A percentile compares a stretch with the other conserved stretches of the same genome.
phyloP scores from a whole-genome alignment of 768 basidiomycete genomes.

The Arthromyces matolae region DNA sequence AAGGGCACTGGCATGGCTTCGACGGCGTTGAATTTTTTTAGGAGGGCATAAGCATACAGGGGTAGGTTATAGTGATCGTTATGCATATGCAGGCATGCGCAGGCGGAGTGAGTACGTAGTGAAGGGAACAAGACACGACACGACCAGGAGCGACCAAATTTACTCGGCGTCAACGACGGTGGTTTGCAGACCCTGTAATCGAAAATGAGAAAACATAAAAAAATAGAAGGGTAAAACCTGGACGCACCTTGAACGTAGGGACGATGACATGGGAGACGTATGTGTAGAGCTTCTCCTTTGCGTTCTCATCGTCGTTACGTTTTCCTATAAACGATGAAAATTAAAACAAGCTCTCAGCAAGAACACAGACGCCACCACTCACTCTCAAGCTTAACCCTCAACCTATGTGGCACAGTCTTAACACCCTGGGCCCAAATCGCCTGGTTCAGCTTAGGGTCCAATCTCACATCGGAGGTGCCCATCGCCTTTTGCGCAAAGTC shows the following conservation, averaged over 20 bases:
- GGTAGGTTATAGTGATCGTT: too few species aligned
- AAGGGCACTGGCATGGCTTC: too few species aligned
- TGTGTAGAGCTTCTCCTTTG: constrained; percentile 96
- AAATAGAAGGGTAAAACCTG: background rate
- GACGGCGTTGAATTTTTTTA: too few species aligned
- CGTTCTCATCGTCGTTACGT: constrained; percentile 98
- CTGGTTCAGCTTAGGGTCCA: constrained; percentile 97
- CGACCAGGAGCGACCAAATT: constrained; percentile 12
- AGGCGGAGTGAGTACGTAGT: too few species aligned
- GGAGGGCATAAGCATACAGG: too few species aligned
- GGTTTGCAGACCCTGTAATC: constrained; percentile 75
- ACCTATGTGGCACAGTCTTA: constrained; percentile 88
- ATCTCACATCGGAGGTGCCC: constrained; percentile 91
- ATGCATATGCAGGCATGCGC: too few species aligned
- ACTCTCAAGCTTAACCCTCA: constrained; percentile 95
- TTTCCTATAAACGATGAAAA: constrained; percentile 54
- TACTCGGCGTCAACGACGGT: constrained; percentile 79
- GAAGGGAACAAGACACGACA: background rate
- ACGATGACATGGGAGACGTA: constrained; percentile 84
- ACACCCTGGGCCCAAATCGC: constrained; percentile 92
- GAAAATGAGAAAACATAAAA: constrained; percentile 4
- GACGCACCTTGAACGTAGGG: constrained; percentile 75
- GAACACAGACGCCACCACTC: constrained; percentile 13
- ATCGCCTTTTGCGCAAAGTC: constrained; percentile 91
- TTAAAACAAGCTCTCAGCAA: background rate